Conservation (phyloP, 2,329 filamentous ascomycete species). For the Cytospora chrysosperma region DNA sequence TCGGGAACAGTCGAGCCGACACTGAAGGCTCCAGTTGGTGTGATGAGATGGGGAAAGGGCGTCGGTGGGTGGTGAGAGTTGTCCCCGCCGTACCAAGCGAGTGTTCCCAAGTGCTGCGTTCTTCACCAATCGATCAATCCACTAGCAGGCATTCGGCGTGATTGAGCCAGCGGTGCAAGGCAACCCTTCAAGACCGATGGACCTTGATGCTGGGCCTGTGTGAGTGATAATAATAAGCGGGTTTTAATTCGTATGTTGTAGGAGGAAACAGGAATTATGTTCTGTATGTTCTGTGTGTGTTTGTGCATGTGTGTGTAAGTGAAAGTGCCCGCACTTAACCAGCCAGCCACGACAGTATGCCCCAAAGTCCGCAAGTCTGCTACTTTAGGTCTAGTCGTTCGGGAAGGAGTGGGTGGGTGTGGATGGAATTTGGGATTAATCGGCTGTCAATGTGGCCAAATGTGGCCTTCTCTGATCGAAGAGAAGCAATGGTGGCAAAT, state of each 20-base stretch:
- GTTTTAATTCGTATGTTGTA: background rate
- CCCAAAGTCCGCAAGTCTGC: slow-evolving; percentile 8
- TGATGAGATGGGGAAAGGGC: slow-evolving; percentile 18
- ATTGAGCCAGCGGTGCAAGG: slow-evolving; percentile 14
- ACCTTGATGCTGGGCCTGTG: background rate
- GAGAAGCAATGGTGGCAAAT: slow-evolving; percentile 22
- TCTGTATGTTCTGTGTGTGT: slow-evolving; percentile 12
- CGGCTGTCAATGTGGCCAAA: slow-evolving; percentile 3
- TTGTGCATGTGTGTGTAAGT: background rate
- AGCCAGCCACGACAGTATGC: background rate
- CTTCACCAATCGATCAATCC: slow-evolving; percentile 16
- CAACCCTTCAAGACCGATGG: slow-evolving; percentile 1
- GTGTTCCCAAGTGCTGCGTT: slow-evolving; percentile 10
- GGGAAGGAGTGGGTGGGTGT: slow-evolving; percentile 19
- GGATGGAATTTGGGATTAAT: slow-evolving; percentile 1
- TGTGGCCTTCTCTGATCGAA: slow-evolving; percentile 14
- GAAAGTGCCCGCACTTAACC: too few species aligned
- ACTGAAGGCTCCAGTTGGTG: slow-evolving; percentile 13
- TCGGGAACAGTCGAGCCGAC: slow-evolving; percentile 8
- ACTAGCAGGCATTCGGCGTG: slow-evolving; percentile 22
- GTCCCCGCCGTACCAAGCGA: slow-evolving; percentile 21
- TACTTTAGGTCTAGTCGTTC: slow-evolving; percentile 17
- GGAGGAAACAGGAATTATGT: background rate
- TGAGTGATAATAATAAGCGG: too few species aligned
- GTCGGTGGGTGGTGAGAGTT: slow-evolving; percentile 14